A percentile compares a stretch with the other conserved stretches of the same genome.
These are phyloP conservation scores for Monilinia fructicola DNA, from an alignment of 2,329 filamentous ascomycete species.

Conservation along the genomic window DNA sequence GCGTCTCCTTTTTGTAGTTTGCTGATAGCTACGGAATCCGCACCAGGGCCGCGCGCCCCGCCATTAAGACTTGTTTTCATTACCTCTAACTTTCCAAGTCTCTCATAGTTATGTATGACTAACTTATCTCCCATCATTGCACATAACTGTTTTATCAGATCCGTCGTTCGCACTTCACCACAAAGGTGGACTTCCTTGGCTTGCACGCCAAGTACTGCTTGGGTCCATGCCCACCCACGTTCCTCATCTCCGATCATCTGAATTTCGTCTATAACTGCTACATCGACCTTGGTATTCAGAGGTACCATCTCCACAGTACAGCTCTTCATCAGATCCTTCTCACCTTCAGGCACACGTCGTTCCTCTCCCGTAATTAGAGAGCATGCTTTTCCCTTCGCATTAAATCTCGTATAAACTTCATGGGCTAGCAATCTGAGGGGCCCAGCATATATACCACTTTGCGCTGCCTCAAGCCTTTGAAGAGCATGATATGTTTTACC, in stretches of 20 bases:
- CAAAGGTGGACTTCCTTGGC: conserved; percentile 91
- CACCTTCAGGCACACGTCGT: conserved; percentile 63
- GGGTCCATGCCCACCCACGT: conserved; percentile 92
- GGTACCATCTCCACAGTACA: conserved; percentile 94
- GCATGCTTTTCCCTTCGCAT: conserved; percentile 72
- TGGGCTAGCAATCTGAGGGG: conserved; percentile 86
- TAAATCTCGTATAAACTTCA: conserved; percentile 88
- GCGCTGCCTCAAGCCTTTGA: conserved; percentile 74
- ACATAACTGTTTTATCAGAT: conserved; percentile 75
- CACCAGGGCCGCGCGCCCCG: conserved; percentile 53
- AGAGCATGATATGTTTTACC: conserved; percentile 96
- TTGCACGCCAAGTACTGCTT: conserved; percentile 81
- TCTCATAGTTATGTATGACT: conserved; percentile 77
- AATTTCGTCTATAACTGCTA: conserved; percentile 97
- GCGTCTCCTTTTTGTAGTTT: conserved; percentile 75
- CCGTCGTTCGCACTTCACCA: conserved; percentile 80
- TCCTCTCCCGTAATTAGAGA: conserved; percentile 91
- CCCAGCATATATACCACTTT: conserved; percentile 83
- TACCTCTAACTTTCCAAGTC: conserved; percentile 74
- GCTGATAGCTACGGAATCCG: not conserved
- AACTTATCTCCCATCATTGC: conserved; percentile 79
- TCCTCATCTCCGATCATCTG: conserved; percentile 86
- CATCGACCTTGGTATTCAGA: conserved; percentile 56
- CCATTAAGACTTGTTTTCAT: conserved; percentile 52
- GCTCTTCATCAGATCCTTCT: conserved; percentile 64